Evolutionary conservation across 1,284 basidiomycete genomes (phyloP).

Genomic region (Cerrena zonata): DNA sequence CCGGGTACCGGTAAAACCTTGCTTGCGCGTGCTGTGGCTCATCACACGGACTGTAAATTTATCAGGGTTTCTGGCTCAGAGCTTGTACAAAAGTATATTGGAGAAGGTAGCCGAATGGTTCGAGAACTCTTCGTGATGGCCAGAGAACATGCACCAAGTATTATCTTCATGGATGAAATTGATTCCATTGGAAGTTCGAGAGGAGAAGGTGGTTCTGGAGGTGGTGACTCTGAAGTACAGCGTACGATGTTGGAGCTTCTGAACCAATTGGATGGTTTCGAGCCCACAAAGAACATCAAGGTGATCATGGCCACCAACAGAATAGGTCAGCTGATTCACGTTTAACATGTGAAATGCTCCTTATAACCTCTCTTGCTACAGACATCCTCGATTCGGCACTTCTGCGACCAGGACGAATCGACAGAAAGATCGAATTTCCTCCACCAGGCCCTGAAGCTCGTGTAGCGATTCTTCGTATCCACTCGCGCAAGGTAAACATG

Average conservation of each 20-base stretch:
- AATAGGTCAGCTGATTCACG: constrained; percentile 57
- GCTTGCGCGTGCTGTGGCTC: constrained; percentile 88
- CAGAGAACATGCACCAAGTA: constrained; percentile 94
- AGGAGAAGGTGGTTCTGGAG: constrained; percentile 83
- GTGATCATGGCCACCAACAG: constrained; percentile 99
- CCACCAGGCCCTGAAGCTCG: constrained; percentile 97
- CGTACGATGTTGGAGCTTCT: constrained; percentile 95
- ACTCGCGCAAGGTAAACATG: constrained; percentile 80
- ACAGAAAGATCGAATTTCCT: constrained; percentile 98
- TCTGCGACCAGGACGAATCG: constrained; percentile 92
- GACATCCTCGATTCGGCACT: constrained; percentile 95
- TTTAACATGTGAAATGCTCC: background rate
- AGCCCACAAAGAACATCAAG: constrained; percentile 98
- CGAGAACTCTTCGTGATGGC: constrained; percentile 99
- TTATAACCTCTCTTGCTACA: constrained; percentile 21
- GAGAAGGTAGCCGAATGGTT: constrained; percentile 94
- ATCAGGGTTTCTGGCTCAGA: constrained; percentile 94
- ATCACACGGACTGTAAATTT: constrained; percentile 97
- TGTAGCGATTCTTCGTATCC: constrained; percentile 93
- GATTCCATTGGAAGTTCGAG: constrained; percentile 94
- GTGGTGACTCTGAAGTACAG: constrained; percentile 95
- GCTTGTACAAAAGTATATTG: constrained; percentile 97
- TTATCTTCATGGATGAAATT: constrained; percentile 99
- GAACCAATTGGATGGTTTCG: constrained; percentile 97
- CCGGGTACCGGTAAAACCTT: constrained; percentile 97